Base-by-base conservation (phyloP, 2,329 filamentous ascomycete species). In the Sphaerulina musiva region DNA sequence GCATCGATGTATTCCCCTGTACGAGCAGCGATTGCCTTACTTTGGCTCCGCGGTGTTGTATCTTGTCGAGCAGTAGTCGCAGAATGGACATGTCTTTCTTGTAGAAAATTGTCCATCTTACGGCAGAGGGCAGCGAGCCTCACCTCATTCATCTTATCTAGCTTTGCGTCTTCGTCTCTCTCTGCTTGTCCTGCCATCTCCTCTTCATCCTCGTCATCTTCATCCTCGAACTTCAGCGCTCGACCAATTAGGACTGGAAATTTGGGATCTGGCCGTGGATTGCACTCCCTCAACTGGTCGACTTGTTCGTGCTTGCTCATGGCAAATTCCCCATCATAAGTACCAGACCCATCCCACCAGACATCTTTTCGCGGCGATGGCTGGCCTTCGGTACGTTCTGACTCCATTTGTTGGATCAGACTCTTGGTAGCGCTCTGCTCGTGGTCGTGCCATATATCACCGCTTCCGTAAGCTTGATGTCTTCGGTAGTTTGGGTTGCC, bases 261-360 rank as follows among this genome's bases (percentile, higher is more conserved):
- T 29, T 29, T 29, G 1, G 26, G 26, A 29, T 29, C 5, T 6
- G 26, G 26, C 6, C 40, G 40, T 41, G 47, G 47, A 31, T 49
- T 31, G 36, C 29, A 20, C 3, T 36, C 10, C 17, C 40, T 42
- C 12, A 34, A 11, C 36, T 6, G 17, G 6, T 38, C 26, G 31
- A 51, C 44, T 9, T 47, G 43, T 40, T 31, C 20, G 38, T 53
- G 12, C 50, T 53, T 53, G 29, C 31, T 38, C 7, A 39, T 17
- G 43, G 50, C 50, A 29, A 40, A 34, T 26, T 46, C 43, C 2
- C 43, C 50, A 44, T 38, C n/a, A 17, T 36, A 53, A 10, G 44
- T 53, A 23, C 50, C 50, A 6, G 50, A 46, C 23, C 12, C 36
- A 39, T 53, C 50, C 50, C 50, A 53, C 43, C 41, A 47, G 39